Evolutionary conservation across 805 yeast species (phyloP).

Genomic region (Kluyveromyces starmeri): DNA sequence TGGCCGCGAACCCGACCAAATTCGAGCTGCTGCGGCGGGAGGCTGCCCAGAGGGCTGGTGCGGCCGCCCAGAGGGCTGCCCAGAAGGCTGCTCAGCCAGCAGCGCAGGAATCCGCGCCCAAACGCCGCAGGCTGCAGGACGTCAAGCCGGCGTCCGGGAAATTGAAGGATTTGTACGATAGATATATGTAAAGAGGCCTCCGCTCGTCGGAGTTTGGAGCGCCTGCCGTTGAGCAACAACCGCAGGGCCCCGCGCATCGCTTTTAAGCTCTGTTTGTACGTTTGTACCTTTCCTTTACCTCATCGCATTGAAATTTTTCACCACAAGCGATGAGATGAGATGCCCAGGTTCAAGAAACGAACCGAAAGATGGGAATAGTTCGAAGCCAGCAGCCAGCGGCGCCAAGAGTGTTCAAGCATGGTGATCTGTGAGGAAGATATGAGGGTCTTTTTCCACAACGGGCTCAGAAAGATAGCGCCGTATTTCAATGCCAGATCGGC

Average conservation of each 20-base stretch:
- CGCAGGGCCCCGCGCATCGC: too few species aligned
- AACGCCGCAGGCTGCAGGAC: background rate
- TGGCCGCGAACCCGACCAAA: constrained; percentile 30
- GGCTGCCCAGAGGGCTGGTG: constrained; percentile 3
- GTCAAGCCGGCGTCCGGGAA: background rate
- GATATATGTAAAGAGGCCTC: constrained; percentile 1
- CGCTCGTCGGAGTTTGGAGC: too few species aligned
- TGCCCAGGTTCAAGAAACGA: too few species aligned
- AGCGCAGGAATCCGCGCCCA: background rate
- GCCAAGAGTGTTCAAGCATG: too few species aligned
- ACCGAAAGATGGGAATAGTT: background rate
- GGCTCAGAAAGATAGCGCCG: constrained; percentile 35
- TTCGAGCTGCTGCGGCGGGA: constrained; percentile 21
- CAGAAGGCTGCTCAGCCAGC: background rate
- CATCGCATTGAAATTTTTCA: background rate
- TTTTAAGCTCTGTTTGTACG: too few species aligned
- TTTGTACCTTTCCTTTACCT: constrained; percentile 2
- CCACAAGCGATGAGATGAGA: constrained; percentile 3
- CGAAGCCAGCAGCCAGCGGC: background rate
- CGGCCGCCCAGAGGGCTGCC: constrained; percentile 2
- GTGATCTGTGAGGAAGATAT: constrained; percentile 2
- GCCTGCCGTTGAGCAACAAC: too few species aligned
- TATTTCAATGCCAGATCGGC: constrained; percentile 31
- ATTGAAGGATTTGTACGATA: constrained; percentile 3
- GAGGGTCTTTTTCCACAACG: constrained; percentile 20